Percentiles rank a stretch among this genome's conserved stretches.
Conservation (phyloP, 768 basidiomycete species). For the Phaeotremella fagi region DNA sequence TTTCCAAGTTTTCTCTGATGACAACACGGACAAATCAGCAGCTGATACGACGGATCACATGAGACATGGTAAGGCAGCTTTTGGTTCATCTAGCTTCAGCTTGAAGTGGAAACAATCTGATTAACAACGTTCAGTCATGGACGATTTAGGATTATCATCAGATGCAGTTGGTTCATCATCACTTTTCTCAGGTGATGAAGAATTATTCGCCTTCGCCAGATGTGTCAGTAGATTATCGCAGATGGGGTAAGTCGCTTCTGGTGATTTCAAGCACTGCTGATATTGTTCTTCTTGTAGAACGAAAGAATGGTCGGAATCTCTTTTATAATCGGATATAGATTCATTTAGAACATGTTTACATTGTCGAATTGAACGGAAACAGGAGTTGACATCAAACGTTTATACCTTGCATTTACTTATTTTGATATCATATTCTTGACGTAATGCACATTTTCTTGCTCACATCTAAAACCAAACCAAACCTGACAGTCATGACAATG, state of each 20-base stretch:
- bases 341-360: neutral
- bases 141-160: constrained; percentile 79
- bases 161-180: constrained; percentile 74
- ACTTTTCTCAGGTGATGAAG: constrained; percentile 94
- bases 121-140: constrained; percentile 61
- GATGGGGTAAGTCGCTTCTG: constrained; percentile 49
- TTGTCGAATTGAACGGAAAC: no score
- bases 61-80: constrained; percentile 54
- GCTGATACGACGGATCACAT: constrained; percentile 61
- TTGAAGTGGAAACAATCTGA: neutral
- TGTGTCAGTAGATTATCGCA: constrained; percentile 54
- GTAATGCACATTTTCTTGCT: no score
- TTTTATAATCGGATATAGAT: neutral
- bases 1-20: constrained; percentile 80
- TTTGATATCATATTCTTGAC: no score
- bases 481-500: no score
- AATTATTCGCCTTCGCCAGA: constrained; percentile 92
- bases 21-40: constrained; percentile 50
- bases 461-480: no score
- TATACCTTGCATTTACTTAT: no score
- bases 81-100: neutral
- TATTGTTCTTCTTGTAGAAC: no score
- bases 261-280: no score
- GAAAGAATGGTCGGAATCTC: constrained; percentile 69
- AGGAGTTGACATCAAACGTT: no score